Conservation (phyloP, 306 rosid genomes). For the Canavalia ensiformis region DNA sequence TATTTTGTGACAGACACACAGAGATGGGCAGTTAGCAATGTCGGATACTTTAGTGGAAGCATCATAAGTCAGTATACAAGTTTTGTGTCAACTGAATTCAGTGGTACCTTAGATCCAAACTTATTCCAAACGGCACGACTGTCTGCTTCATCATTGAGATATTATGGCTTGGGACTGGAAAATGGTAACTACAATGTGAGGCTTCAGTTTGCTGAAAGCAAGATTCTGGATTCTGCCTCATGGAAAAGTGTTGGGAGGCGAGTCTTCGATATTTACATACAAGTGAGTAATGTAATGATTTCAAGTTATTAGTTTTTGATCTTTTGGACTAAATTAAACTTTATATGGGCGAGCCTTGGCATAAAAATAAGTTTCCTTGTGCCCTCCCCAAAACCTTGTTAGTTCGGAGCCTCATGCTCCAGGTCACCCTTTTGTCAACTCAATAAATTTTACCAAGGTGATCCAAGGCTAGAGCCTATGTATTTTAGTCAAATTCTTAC, state of each 20-base stretch:
- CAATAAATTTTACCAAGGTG: not conserved
- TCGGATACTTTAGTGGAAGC: conserved; percentile 52
- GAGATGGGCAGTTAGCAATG: conserved; percentile 67
- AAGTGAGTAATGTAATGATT: conserved; percentile 42
- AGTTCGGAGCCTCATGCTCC: too few relatives aligned
- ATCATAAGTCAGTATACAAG: conserved; percentile 25
- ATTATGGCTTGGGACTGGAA: conserved; percentile 65
- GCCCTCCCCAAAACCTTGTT: too few relatives aligned
- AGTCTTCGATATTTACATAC: conserved; percentile 64
- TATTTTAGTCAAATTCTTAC: not conserved
- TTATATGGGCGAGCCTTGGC: too few relatives aligned
- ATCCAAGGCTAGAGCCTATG: not conserved
- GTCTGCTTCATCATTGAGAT: conserved; percentile 71
- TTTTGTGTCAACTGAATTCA: conserved; percentile 32
- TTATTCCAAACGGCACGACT: conserved; percentile 63
- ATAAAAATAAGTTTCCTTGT: too few relatives aligned
- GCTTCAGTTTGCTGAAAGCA: conserved; percentile 61
- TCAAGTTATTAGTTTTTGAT: too few relatives aligned
- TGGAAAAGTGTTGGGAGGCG: conserved; percentile 66
- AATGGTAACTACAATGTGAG: conserved; percentile 62
- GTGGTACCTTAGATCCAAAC: conserved; percentile 48
- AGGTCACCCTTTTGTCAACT: not conserved
- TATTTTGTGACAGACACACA: conserved; percentile 53
- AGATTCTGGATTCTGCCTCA: conserved; percentile 35
- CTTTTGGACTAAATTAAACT: too few relatives aligned